A percentile compares a stretch with the other conserved stretches of the same genome.
Conservation (phyloP, 2,329 filamentous ascomycete species). For the Rutstroemia sp. region DNA sequence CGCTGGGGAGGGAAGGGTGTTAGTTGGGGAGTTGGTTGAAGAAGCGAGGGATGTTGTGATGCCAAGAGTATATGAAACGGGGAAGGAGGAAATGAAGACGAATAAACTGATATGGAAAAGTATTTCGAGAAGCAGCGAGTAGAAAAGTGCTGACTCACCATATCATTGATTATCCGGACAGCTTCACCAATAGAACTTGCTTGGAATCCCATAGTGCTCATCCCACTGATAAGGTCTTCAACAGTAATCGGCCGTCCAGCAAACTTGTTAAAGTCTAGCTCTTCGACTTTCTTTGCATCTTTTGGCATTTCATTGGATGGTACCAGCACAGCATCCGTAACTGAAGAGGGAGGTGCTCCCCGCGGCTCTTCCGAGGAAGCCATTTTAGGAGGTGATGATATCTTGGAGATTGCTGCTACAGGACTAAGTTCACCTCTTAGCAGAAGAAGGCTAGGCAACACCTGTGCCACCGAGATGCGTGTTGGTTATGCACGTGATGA, state of each 20-base stretch:
- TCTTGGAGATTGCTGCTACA: neutral
- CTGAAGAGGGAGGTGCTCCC: constrained; percentile 46
- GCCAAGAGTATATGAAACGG: too few species aligned
- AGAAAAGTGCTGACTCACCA: constrained; percentile 49
- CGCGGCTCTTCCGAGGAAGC: neutral
- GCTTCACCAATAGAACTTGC: constrained; percentile 78
- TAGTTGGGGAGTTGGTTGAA: neutral
- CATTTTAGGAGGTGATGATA: neutral
- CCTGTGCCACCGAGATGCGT: too few species aligned
- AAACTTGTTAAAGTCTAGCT: constrained; percentile 86
- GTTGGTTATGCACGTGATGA: too few species aligned
- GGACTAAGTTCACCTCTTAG: neutral
- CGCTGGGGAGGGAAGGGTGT: constrained; percentile 42
- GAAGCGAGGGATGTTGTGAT: too few species aligned
- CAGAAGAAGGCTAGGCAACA: too few species aligned
- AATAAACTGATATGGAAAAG: neutral
- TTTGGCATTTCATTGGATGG: constrained; percentile 75
- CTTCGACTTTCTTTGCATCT: constrained; percentile 72
- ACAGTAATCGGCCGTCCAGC: constrained; percentile 70
- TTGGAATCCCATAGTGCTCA: constrained; percentile 83
- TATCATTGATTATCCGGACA: constrained; percentile 86
- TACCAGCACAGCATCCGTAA: constrained; percentile 76
- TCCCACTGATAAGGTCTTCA: constrained; percentile 72
- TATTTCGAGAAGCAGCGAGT: too few species aligned
- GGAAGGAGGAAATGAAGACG: neutral